Percentiles rank a stretch among this genome's conserved stretches.
These are phyloP conservation scores for Mortierella sp. DNA, from an alignment of 371 early-diverging fungal genomes.

Conservation along the genomic window DNA sequence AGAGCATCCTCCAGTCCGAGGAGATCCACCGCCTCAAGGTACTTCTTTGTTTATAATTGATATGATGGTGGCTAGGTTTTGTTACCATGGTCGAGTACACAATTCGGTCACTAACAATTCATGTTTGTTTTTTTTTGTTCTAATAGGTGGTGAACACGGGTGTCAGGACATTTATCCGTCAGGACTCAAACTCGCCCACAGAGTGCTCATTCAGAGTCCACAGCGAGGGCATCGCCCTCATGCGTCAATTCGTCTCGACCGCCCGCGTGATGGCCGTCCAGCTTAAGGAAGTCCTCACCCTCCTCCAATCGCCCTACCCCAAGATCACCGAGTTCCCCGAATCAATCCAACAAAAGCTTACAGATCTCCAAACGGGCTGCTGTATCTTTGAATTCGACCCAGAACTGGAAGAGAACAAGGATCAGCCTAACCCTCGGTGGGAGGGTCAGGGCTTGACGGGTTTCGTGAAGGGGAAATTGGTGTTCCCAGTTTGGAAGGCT, in stretches of 20 bases:
- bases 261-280: slow-evolving; percentile 67
- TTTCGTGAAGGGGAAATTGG: slow-evolving; percentile 62
- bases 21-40: slow-evolving; percentile 80
- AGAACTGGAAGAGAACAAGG: slow-evolving; percentile 53
- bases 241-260: slow-evolving; percentile 71
- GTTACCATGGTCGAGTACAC: background rate
- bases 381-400: slow-evolving; percentile 75
- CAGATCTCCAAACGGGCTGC: slow-evolving; percentile 63
- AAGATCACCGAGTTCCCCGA: slow-evolving; percentile 44
- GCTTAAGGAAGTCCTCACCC: slow-evolving; percentile 64
- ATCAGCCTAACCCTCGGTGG: slow-evolving; percentile 57
- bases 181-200: slow-evolving; percentile 66
- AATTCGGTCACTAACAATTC: slow-evolving; percentile 1
- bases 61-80: background rate
- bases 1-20: slow-evolving; percentile 74
- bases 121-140: background rate
- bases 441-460: slow-evolving; percentile 53
- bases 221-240: slow-evolving; percentile 81
- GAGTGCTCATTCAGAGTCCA: slow-evolving; percentile 83
- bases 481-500: slow-evolving; percentile 84
- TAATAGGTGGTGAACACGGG: slow-evolving; percentile 89
- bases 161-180: slow-evolving; percentile 85
- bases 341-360: slow-evolving; percentile 34
- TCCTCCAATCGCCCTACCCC: slow-evolving; percentile 63
- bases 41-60: background rate